Evolutionary conservation across 2,329 filamentous ascomycete genomes (phyloP).

Genomic region (Trichoderma sp.): DNA sequence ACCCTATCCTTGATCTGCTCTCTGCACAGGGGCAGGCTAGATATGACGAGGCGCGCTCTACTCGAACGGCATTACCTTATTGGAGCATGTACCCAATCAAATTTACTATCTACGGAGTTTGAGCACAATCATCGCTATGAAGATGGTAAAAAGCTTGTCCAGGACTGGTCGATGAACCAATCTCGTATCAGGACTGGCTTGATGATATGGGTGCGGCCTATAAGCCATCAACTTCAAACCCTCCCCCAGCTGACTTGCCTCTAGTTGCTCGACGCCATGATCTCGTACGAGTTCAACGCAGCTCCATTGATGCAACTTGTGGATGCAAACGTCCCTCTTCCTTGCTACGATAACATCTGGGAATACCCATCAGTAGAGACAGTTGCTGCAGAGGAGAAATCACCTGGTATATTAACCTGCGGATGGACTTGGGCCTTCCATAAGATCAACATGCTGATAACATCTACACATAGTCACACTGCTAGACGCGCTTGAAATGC

Average conservation of each 20-base stretch:
- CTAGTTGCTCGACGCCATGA: not conserved
- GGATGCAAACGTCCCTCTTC: not conserved
- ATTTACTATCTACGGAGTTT: not conserved
- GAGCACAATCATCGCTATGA: not conserved
- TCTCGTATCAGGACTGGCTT: not conserved
- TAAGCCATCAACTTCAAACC: not conserved
- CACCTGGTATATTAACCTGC: not conserved
- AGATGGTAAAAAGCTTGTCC: not conserved
- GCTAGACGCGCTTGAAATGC: not conserved
- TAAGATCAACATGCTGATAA: not conserved
- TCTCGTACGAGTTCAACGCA: not conserved
- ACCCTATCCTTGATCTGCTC: not conserved
- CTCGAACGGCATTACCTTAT: not conserved
- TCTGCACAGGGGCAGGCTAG: not conserved
- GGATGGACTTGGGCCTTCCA: not conserved
- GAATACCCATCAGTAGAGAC: not conserved
- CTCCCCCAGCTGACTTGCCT: not conserved
- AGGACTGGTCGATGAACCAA: not conserved
- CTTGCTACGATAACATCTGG: not conserved
- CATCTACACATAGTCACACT: not conserved
- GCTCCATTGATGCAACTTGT: not conserved
- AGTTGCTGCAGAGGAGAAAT: not conserved
- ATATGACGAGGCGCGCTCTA: not conserved
- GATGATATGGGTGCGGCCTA: not conserved
- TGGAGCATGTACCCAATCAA: not conserved